These are phyloP conservation scores for Globisporangium uncinulatum DNA, from an alignment of 352 stramenopile genomes.

Conservation along the genomic window DNA sequence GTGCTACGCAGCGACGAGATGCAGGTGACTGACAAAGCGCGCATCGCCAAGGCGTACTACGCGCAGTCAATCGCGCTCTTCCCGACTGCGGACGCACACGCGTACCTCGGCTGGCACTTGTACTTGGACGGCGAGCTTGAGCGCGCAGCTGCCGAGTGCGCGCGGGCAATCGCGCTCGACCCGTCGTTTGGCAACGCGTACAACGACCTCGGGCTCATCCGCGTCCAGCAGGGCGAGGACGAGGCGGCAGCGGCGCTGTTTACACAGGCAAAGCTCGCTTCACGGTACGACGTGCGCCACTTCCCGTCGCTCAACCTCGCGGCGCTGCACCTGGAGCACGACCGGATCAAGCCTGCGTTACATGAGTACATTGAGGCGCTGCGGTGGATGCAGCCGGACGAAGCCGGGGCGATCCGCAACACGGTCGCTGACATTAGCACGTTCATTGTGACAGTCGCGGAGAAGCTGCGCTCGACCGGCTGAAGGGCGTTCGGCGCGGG, in stretches of 20 bases:
- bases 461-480: constrained; percentile 22
- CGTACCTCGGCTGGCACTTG: constrained; percentile 62
- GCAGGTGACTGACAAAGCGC: constrained; percentile 33
- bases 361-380: constrained; percentile 76
- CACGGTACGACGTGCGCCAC: constrained; percentile 63
- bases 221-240: constrained; percentile 48
- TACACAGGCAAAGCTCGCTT: constrained; percentile 47
- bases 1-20: constrained; percentile 43
- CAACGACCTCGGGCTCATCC: constrained; percentile 67
- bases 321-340: constrained; percentile 50
- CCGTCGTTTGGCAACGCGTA: constrained; percentile 64
- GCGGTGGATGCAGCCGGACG: constrained; percentile 58
- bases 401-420: constrained; percentile 52
- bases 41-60: constrained; percentile 66
- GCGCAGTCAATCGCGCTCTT: constrained; percentile 57
- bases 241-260: constrained; percentile 55
- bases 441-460: constrained; percentile 46
- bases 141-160: constrained; percentile 41
- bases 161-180: constrained; percentile 61
- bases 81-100: constrained; percentile 60
- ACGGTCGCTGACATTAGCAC: constrained; percentile 60
- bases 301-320: constrained; percentile 67
- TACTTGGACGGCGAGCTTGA: constrained; percentile 61
- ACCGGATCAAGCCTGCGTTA: constrained; percentile 54
- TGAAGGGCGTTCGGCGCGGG: constrained; percentile 2